Percentiles rank a stretch among this genome's conserved stretches.
phyloP scores from a whole-genome alignment of 2,329 filamentous ascomycete genomes.

The Fusarium fracticaudum region DNA sequence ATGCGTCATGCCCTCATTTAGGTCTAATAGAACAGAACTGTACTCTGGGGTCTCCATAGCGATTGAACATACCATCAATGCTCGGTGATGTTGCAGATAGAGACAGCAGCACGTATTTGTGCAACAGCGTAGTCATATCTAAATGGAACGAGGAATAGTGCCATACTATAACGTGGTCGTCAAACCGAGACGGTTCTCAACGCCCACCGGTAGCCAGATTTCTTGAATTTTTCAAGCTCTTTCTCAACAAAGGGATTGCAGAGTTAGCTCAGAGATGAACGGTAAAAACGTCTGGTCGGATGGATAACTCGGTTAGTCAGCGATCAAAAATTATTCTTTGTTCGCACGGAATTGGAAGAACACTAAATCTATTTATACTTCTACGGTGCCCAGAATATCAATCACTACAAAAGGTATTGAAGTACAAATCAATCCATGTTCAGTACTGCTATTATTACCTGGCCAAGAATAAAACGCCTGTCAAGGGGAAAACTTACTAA shows the following conservation, averaged over 20 bases:
- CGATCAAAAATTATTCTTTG: too few relatives aligned
- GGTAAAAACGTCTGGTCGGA: too few relatives aligned
- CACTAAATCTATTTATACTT: background rate
- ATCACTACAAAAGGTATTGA: background rate
- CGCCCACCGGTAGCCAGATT: accelerated
- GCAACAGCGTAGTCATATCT: accelerated
- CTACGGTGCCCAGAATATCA: accelerated
- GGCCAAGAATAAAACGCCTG: background rate
- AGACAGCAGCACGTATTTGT: background rate
- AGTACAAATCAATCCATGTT: accelerated
- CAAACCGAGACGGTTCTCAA: background rate
- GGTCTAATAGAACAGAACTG: accelerated
- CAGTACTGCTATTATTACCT: accelerated
- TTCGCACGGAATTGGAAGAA: too few relatives aligned
- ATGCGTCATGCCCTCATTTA: accelerated
- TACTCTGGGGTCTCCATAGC: accelerated
- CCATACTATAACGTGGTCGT: background rate
- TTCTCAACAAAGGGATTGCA: background rate
- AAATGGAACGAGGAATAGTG: too few relatives aligned
- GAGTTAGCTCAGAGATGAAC: too few relatives aligned
- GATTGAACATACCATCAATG: too few relatives aligned
- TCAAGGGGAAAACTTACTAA: too few relatives aligned
- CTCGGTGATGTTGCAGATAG: accelerated
- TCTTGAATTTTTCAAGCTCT: background rate
- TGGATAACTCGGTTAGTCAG: too few relatives aligned